Base-by-base conservation (phyloP, 2,329 filamentous ascomycete genomes). In the Rosellinia necatrix region DNA sequence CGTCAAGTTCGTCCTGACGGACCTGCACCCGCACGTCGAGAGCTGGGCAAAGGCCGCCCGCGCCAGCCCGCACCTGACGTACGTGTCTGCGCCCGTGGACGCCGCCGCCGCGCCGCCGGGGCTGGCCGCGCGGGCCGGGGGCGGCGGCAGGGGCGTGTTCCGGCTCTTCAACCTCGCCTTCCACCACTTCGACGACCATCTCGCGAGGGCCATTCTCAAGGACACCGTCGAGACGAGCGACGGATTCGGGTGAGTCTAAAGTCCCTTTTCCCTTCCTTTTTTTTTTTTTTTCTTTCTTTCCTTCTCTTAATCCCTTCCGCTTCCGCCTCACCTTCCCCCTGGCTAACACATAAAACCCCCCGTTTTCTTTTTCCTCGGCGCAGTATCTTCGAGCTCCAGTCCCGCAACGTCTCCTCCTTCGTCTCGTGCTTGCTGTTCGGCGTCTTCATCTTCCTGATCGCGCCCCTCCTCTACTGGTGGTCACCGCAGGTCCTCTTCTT, bases 131-230 rank as follows among this genome's bases (percentile, higher is more conserved):
- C 67, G 66, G 29, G 65, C 60, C 54, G 59, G 63, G 15, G 66
- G 62, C 5, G 68, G 71, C 9, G 75, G 73, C 3, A 76, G 75
- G 44, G 80, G 78, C 66, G 75, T 89, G 19, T 88, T 91, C 68
- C 78, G 89, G 4, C 73, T 91, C 46, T 92, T 89, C 71, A 89
- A 87, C 68, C 76, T 91, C 2, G 83, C 87, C 1, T 92, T 92
- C 66, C 89, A 92, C 71, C 89, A 92, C 73, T 92, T 92, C 63
- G 81, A 85, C 59, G 86, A 91, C 65, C 72, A 74, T 3, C 71
- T 85, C 15, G 89, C 86, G 0, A 73, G 70, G 22, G 76, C 78
- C 7, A 87, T 91, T 25, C 69, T 92, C 27, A 76, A 76, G 49
- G 85, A 88, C 68, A 87, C 86, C 0, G 71, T 90, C 32, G 77